These are phyloP conservation scores for Rhipidocladum racemiflorum DNA, from an alignment of 176 grass and related monocot species.

Conservation along the genomic window DNA sequence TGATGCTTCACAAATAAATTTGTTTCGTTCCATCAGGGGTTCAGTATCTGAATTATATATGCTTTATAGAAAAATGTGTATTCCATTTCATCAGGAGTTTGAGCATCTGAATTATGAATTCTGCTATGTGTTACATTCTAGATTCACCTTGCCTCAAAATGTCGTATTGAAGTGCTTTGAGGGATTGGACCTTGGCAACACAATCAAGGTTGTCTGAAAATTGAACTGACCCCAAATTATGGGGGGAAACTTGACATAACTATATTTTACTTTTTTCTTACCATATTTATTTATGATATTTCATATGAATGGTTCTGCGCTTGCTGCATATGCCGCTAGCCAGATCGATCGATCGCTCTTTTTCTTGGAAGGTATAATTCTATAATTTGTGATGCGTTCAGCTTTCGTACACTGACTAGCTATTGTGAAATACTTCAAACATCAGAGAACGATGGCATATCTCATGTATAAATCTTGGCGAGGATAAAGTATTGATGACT, in stretches of 20 bases:
- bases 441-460: background rate
- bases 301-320: conserved; percentile 74
- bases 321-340: conserved; percentile 57
- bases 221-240: background rate
- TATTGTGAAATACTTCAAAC: background rate
- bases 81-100: background rate
- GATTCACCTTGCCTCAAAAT: conserved; percentile 75
- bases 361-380: conserved; percentile 79
- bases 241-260: background rate
- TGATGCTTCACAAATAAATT: background rate
- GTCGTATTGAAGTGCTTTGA: conserved; percentile 78
- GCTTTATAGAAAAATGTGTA: no score
- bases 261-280: background rate
- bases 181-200: conserved; percentile 62
- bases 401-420: background rate
- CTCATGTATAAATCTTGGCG: background rate
- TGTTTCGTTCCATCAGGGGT: background rate
- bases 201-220: conserved; percentile 55
- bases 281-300: conserved; percentile 27
- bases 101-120: background rate
- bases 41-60: background rate
- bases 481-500: no score
- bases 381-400: background rate
- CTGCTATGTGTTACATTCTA: conserved; percentile 13
- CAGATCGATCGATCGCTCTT: conserved; percentile 64